Conservation (phyloP, 2,329 filamentous ascomycete genomes). For the Aureobasidium sp. region DNA sequence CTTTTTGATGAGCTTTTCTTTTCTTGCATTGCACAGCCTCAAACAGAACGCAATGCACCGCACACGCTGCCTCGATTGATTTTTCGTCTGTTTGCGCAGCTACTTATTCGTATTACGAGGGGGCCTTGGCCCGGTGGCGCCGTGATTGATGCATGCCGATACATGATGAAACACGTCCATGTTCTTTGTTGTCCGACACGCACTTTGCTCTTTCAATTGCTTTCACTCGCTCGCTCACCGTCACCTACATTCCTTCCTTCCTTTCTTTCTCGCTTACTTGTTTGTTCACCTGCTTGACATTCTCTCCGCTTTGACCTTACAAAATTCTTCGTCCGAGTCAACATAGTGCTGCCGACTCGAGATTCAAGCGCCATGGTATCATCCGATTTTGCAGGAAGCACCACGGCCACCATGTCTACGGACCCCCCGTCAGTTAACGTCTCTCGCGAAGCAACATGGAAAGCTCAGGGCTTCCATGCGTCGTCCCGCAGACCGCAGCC, state of each 20-base stretch:
- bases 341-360: background rate
- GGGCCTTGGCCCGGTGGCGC: background rate
- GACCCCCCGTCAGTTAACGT: conserved; percentile 4
- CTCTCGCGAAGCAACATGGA: conserved; percentile 15
- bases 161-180: conserved; percentile 8
- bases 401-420: conserved; percentile 13
- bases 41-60: background rate
- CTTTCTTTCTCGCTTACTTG: background rate
- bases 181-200: conserved; percentile 1
- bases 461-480: conserved; percentile 1
- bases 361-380: background rate
- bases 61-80: background rate
- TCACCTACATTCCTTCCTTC: background rate
- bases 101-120: background rate
- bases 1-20: background rate
- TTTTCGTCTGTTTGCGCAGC: background rate
- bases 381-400: conserved; percentile 7
- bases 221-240: background rate
- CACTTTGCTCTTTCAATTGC: background rate
- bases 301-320: background rate
- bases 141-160: conserved; percentile 3
- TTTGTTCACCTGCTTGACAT: background rate
- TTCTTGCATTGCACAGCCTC: conserved; percentile 13
- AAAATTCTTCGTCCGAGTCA: background rate
- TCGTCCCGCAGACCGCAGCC: conserved; percentile 17